Base-by-base conservation (phyloP, 2,329 filamentous ascomycete genomes). In the Saccharata proteae region DNA sequence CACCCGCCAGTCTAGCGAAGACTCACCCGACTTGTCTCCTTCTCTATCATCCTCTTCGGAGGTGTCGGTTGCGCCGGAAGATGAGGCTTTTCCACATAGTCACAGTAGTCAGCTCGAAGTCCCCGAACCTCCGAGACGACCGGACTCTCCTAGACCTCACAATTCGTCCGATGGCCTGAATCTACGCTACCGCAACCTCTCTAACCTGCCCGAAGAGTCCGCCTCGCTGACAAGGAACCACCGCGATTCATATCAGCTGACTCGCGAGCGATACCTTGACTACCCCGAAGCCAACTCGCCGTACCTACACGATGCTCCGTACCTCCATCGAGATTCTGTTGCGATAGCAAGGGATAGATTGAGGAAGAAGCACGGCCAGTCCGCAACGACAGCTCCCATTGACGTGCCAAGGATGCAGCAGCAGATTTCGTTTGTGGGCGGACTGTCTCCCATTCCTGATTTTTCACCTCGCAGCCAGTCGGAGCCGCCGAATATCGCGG, bases 1-100 rank as follows among this genome's bases (percentile, higher is more conserved):
- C 8, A 53, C 51, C 6, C 40, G 38, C 3, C 40, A 43, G 6
- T 30, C 24, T 3, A 53, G 47, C 34, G 38, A 30, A 11, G n/a
- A 26, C 8, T 12, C 11, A 17, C 14, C 28, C 19, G 19, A 21
- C n/a, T n/a, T 21, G 12, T 8, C 23, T 21, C 23, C 23, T 8
- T 14, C 16, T 10, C 16, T 15, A 8, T 6, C 14, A 4, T 6
- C 12, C 4, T 11, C 6, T 22, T 27, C 22, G 3, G 6, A 12
- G 2, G 21, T 11, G 4, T 10, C 32, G 9, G 23, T 16, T 9
- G 26, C 26, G 2, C 12, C 12, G 5, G 20, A 25, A 8, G 4
- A n/a, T 17, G 28, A 27, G 6, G 9, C 16, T 5, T 24, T 16
- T 13, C 4, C 13, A 12, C n/a, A 2, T 8, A n/a, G n/a, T n/a